Conservation (phyloP, 2,329 filamentous ascomycete species). For the Blastomyces emzantsi region DNA sequence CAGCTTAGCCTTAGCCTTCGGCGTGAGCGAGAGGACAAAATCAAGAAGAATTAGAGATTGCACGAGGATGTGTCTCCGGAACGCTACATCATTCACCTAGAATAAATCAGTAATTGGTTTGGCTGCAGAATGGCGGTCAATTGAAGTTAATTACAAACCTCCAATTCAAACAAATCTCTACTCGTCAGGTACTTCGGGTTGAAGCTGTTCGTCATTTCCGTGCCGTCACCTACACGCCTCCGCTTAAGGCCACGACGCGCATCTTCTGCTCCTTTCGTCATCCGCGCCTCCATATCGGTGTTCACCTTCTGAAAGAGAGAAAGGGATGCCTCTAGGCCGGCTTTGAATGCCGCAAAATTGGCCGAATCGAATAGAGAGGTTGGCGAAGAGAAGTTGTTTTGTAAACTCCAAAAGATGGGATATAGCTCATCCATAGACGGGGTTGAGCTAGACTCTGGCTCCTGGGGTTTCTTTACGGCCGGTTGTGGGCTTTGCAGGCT, state of each 20-base stretch:
- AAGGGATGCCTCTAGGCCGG: slow-evolving; percentile 54
- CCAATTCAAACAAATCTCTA: slow-evolving; percentile 87
- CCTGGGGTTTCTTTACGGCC: slow-evolving; percentile 8
- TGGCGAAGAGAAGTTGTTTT: slow-evolving; percentile 85
- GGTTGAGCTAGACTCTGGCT: slow-evolving; percentile 37
- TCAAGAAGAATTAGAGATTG: slow-evolving; percentile 92
- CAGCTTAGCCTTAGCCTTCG: slow-evolving; percentile 71
- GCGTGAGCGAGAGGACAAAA: slow-evolving; percentile 83
- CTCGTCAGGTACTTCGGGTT: slow-evolving; percentile 99
- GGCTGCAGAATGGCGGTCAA: not conserved
- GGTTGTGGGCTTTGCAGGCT: slow-evolving; percentile 19
- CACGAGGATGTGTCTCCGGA: slow-evolving; percentile 87
- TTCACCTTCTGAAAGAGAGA: slow-evolving; percentile 65
- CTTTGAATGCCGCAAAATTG: slow-evolving; percentile 58
- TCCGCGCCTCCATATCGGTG: slow-evolving; percentile 59
- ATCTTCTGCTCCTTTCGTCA: slow-evolving; percentile 52
- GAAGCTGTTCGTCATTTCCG: slow-evolving; percentile 63
- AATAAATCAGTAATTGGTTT: slow-evolving; percentile 18
- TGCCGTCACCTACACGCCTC: slow-evolving; percentile 54
- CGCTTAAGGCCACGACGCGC: slow-evolving; percentile 58
- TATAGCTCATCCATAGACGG: slow-evolving; percentile 68
- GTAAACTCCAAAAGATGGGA: slow-evolving; percentile 86
- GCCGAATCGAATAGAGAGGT: slow-evolving; percentile 65
- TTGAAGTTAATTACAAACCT: slow-evolving; percentile 46
- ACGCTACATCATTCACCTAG: slow-evolving; percentile 85